Conservation (phyloP, 73 alveolate genomes). For the Effrenium voratum region DNA sequence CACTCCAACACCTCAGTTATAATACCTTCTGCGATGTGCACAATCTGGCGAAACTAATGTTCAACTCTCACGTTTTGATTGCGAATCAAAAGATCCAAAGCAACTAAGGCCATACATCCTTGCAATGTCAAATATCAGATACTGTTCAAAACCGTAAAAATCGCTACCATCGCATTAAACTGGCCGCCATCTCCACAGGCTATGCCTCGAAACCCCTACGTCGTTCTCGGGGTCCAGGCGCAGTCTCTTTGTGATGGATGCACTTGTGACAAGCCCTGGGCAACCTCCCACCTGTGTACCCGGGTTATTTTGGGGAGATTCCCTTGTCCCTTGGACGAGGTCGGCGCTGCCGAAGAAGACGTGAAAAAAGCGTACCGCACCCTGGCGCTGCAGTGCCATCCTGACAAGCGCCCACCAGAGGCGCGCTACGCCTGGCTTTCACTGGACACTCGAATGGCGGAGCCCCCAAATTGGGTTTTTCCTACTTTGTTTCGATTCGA, state of each 20-base stretch:
- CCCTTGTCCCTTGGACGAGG: too few relatives aligned
- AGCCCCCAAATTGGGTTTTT: too few relatives aligned
- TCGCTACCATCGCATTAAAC: not conserved
- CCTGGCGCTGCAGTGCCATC: constrained; percentile 50
- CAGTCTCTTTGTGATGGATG: not conserved
- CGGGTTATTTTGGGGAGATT: too few relatives aligned
- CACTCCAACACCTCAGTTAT: too few relatives aligned
- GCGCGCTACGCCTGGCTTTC: too few relatives aligned
- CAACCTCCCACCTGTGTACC: too few relatives aligned
- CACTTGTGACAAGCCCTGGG: not conserved
- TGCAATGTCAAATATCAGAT: not conserved
- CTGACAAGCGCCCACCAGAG: constrained; percentile 67
- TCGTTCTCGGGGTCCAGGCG: constrained; percentile 47
- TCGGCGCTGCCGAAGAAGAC: constrained; percentile 47
- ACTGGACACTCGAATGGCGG: too few relatives aligned
- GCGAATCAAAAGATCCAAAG: not conserved
- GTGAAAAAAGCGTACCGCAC: constrained; percentile 46
- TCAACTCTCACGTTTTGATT: not conserved
- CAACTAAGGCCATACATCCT: not conserved
- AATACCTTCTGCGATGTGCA: too few relatives aligned
- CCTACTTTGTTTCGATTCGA: too few relatives aligned
- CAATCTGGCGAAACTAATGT: too few relatives aligned
- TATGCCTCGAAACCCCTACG: constrained; percentile 47
- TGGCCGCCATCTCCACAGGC: not conserved
- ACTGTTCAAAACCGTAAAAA: not conserved